A percentile compares a stretch with the other conserved stretches of the same genome.
phyloP scores from a whole-genome alignment of 129 eudicot genomes.

The Artemisia tridentata region DNA sequence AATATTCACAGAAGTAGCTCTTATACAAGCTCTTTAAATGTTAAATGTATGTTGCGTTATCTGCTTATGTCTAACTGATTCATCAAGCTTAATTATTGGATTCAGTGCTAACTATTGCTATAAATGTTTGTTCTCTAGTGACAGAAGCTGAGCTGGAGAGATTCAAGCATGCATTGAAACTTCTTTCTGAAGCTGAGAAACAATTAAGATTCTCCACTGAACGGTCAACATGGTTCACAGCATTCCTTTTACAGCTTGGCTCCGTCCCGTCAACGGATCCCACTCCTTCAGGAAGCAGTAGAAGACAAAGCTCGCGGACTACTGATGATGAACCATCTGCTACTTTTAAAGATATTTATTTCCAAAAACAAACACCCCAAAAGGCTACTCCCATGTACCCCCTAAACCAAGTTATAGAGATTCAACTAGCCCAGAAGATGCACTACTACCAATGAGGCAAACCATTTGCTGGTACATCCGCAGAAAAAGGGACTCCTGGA shows the following conservation, averaged over 20 bases:
- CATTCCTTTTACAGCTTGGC: slow-evolving; percentile 88
- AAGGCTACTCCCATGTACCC: slow-evolving; percentile 49
- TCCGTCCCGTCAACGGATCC: slow-evolving; percentile 61
- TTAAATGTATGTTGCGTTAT: background rate
- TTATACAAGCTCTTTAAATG: background rate
- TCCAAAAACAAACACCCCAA: slow-evolving; percentile 43
- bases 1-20: background rate
- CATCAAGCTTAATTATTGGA: background rate
- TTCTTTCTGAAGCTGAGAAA: slow-evolving; percentile 93
- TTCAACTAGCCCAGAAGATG: slow-evolving; percentile 41
- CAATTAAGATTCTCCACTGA: slow-evolving; percentile 89
- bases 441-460: slow-evolving; percentile 39
- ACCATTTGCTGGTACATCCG: slow-evolving; percentile 34
- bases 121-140: slow-evolving; percentile 42
- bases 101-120: slow-evolving; percentile 6
- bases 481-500: slow-evolving; percentile 88
- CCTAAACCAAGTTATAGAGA: slow-evolving; percentile 30
- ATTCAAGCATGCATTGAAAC: slow-evolving; percentile 74
- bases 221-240: slow-evolving; percentile 95
- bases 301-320: slow-evolving; percentile 71
- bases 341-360: slow-evolving; percentile 50
- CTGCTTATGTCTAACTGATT: too few relatives aligned
- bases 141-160: slow-evolving; percentile 72
- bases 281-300: slow-evolving; percentile 75
- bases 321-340: slow-evolving; percentile 70